These are phyloP conservation scores for Aspergillus sp. DNA, from an alignment of 2,329 filamentous ascomycete genomes.

Conservation along the genomic window DNA sequence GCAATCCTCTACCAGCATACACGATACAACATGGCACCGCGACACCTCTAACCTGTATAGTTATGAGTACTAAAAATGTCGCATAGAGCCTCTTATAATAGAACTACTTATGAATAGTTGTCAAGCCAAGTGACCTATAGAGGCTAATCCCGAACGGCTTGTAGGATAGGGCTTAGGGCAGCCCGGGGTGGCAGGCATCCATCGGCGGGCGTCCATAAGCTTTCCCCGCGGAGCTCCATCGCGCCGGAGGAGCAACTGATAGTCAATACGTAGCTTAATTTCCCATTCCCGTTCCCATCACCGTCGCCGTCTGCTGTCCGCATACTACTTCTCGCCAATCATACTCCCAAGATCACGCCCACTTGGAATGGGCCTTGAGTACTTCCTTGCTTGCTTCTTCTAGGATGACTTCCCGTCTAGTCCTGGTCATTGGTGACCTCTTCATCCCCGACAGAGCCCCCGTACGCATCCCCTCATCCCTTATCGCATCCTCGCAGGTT, in stretches of 20 bases:
- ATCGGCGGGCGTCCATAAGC: constrained; percentile 6
- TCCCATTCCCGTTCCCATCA: background rate
- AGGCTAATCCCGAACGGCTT: constrained; percentile 1
- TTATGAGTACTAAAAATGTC: background rate
- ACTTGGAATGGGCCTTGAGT: constrained; percentile 35
- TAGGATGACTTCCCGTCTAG: constrained; percentile 77
- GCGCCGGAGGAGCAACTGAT: constrained; percentile 11
- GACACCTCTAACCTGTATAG: background rate
- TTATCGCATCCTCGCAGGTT: constrained; percentile 13
- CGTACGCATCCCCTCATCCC: constrained; percentile 46
- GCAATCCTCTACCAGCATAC: background rate
- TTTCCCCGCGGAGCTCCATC: constrained; percentile 11
- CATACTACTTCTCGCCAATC: background rate
- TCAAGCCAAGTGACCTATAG: background rate
- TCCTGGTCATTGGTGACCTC: constrained; percentile 88
- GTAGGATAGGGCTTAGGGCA: constrained; percentile 5
- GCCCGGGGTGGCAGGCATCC: constrained; percentile 2
- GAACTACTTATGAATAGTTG: background rate
- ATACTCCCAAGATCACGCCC: background rate
- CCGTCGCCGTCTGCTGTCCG: constrained; percentile 10
- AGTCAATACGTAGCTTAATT: constrained; percentile 15
- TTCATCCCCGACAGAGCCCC: constrained; percentile 91
- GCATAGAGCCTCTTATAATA: background rate
- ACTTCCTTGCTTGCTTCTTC: constrained; percentile 16
- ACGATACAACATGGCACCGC: background rate